phyloP scores from a whole-genome alignment of 352 stramenopile genomes.

The Pythium utonaiense region DNA sequence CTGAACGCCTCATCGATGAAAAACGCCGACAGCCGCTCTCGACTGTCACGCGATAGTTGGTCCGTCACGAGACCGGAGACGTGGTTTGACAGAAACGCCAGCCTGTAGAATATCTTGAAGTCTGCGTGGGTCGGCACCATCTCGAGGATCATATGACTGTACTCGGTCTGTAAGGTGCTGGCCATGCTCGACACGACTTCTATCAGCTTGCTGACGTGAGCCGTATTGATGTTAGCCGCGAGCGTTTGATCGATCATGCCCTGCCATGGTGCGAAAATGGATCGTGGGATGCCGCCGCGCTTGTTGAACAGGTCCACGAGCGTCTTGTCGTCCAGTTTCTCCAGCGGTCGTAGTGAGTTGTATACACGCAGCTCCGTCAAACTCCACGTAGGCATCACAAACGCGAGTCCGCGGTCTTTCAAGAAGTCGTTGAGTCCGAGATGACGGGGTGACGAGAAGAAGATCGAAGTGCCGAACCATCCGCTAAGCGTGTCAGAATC shows the following conservation, averaged over 20 bases:
- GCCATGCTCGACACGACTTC: background rate
- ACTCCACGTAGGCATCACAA: background rate
- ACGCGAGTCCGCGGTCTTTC: conserved; percentile 83
- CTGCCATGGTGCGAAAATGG: too few species aligned
- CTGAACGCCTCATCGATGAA: background rate
- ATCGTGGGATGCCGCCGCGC: background rate
- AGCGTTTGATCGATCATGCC: too few species aligned
- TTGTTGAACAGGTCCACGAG: background rate
- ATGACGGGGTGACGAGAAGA: background rate
- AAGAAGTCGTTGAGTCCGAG: conserved; percentile 81
- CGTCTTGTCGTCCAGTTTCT: background rate
- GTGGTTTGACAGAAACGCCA: background rate
- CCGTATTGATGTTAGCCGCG: too few species aligned
- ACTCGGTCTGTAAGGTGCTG: background rate
- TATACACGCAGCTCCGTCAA: background rate
- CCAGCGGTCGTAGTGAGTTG: background rate
- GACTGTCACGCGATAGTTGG: background rate
- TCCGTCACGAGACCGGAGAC: background rate
- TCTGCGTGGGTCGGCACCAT: background rate
- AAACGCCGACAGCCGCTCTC: background rate
- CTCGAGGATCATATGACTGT: background rate
- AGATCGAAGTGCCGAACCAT: background rate
- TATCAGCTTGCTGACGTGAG: background rate
- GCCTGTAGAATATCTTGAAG: background rate
- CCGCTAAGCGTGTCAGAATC: background rate